Base-by-base conservation (phyloP, 345 rosid species). In the Clausena lansium region DNA sequence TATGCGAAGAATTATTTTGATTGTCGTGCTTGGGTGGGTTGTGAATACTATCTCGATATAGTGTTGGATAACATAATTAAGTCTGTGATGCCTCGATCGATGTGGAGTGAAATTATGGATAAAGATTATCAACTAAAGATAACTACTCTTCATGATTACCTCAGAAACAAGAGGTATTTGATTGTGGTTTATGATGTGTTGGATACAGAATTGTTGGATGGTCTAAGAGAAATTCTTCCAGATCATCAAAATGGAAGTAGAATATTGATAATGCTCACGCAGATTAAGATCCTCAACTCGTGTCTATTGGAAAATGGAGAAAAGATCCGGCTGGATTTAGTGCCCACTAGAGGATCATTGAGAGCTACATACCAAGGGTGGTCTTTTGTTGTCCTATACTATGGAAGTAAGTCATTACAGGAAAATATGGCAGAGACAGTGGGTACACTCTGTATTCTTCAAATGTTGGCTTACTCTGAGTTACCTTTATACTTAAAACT, bases 171-270 rank as follows among this genome's bases (percentile, higher is more conserved):
- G 35, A 69, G 13, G 72, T 69, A 41, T 69, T 27, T 69, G 15
- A 45, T 69, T 6, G 13, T 45, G 5, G 20, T 45, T 27, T 4
- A 5, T 45, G n/a, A 6, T 14, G 1, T 69, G 1, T 6, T 6
- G 35, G 0, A 0, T 2, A 4, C 0, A 11, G 4, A 1, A 24
- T 13, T 25, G 13, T 68, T 9, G n/a, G 20, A 24, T 41, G 32
- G 2, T 17, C n/a, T 66, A 6, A 3, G 8, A 67, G 14, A 11
- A 8, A 5, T 14, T 47, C 24, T 69, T 24, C 72, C 58, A 0
- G 57, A 69, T 69, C 33, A 45, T 45, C 22, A 8, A 9, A 69
- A 69, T 15, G 58, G 73, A 27, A 69, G 73, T 27, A 69, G 73
- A 38, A 5, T 45, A 15, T 20, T 45, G n/a, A 14, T 20, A 15